Base-by-base conservation (phyloP, 495 filamentous ascomycete species). In the Usnea hakonensis region DNA sequence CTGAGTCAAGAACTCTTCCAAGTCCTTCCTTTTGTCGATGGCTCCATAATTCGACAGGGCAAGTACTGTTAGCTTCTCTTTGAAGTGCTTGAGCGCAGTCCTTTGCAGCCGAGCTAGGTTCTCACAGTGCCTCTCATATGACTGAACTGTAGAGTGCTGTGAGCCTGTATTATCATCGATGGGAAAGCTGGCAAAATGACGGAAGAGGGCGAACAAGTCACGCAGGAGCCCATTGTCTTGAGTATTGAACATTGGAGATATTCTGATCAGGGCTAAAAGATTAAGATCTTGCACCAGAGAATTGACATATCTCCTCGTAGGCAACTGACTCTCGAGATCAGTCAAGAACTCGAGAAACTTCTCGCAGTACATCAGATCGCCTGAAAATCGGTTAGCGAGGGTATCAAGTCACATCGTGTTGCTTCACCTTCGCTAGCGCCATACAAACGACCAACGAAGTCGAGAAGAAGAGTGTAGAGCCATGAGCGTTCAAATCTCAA, bases 231-330 rank as follows among this genome's bases (percentile, higher is more conserved):
- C 84, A 71, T 91, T 91, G 11, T 84, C 83, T 46, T 87, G 83
- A 55, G 83, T 81, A 55, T 85, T 85, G 67, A 88, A 96, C 55
- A 93, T 69, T 19, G 87, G 87, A 0, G 91, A 96, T 33, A 96
- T 78, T 60, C 79, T 83, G 62, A 96, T 84, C n/a, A 89, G 82
- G 10, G 94, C 79, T 30, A 96, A 74, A n/a, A 96, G 71, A 65
- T 97, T 91, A 37, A 97, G 76, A 72, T 99, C 95, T 68, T 89
- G 86, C n/a, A 97, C 72, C 28, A 99, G 78, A 3, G 90, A 86
- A 72, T 96, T 97, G 69, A 95, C 89, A 68, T 97, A 96, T 73
- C 95, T 84, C 67, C 94, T 82, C 6, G 94, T 99, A 21, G 94
- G 94, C 46, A 97, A 78, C 70, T 99, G 94, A 69, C 93, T 96